Evolutionary conservation across 2,329 filamentous ascomycete species (phyloP).

Genomic region (Hyphodiscus sp.): DNA sequence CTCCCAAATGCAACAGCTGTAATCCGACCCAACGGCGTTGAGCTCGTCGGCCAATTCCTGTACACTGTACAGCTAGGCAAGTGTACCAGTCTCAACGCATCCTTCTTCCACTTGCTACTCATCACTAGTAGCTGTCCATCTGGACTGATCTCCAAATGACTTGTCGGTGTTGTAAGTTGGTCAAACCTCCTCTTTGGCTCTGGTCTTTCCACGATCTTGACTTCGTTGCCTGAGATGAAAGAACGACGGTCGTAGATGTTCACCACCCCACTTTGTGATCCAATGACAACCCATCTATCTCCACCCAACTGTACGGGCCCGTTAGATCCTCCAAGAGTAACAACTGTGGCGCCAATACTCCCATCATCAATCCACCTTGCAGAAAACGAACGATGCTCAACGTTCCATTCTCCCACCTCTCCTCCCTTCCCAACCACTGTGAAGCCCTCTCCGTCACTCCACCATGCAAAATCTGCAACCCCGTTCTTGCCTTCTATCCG

Average conservation of each 20-base stretch:
- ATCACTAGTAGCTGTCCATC: constrained; percentile 88
- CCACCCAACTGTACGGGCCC: constrained; percentile 58
- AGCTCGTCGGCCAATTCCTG: constrained; percentile 90
- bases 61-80: constrained; percentile 90
- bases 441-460: constrained; percentile 75
- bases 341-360: constrained; percentile 74
- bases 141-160: constrained; percentile 71
- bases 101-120: constrained; percentile 79
- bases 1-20: constrained; percentile 64
- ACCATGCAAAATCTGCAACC: constrained; percentile 90
- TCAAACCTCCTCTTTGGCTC: constrained; percentile 69
- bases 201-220: constrained; percentile 58
- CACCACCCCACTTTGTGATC: constrained; percentile 79
- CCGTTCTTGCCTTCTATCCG: constrained; percentile 76
- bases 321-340: constrained; percentile 67
- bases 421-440: constrained; percentile 80
- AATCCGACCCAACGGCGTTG: constrained; percentile 81
- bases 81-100: constrained; percentile 82
- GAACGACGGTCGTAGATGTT: constrained; percentile 80
- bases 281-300: constrained; percentile 84
- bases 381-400: constrained; percentile 61
- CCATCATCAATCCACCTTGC: constrained; percentile 88
- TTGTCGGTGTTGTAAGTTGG: constrained; percentile 82
- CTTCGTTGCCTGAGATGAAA: constrained; percentile 34
- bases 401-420: constrained; percentile 83